These are phyloP conservation scores for Dactylellina cionopaga DNA, from an alignment of 2,329 filamentous ascomycete genomes.

Conservation along the genomic window DNA sequence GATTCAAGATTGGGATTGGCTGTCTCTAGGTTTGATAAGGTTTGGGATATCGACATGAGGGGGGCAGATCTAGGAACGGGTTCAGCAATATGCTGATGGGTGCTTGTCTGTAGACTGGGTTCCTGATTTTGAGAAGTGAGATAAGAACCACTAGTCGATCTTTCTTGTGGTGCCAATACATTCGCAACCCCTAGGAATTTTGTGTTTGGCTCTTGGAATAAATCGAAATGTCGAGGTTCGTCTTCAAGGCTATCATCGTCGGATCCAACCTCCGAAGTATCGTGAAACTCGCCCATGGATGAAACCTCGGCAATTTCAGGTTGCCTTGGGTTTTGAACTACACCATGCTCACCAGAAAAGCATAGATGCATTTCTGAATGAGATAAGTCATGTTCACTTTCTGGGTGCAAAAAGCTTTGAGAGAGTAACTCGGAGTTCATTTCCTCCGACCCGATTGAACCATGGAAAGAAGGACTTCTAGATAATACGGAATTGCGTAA, in stretches of 20 bases:
- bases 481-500: constrained; percentile 3
- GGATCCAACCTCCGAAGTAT: background rate
- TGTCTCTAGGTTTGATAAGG: constrained; percentile 31
- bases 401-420: constrained; percentile 30
- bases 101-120: background rate
- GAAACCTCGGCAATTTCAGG: background rate
- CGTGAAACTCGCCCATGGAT: background rate
- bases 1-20: background rate
- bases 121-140: background rate
- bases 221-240: constrained; percentile 35
- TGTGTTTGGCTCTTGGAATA: constrained; percentile 47
- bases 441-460: constrained; percentile 36
- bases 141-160: too few species aligned
- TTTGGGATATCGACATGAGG: constrained; percentile 36
- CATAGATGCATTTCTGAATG: background rate
- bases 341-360: background rate
- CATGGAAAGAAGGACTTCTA: constrained; percentile 23
- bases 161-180: background rate
- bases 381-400: constrained; percentile 19
- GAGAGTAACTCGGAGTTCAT: constrained; percentile 22
- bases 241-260: constrained; percentile 39
- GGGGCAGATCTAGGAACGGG: constrained; percentile 23
- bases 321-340: background rate
- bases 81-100: constrained; percentile 16
- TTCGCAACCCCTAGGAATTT: constrained; percentile 34